Conservation (phyloP, 768 basidiomycete species). For the Leccinum variicolor region DNA sequence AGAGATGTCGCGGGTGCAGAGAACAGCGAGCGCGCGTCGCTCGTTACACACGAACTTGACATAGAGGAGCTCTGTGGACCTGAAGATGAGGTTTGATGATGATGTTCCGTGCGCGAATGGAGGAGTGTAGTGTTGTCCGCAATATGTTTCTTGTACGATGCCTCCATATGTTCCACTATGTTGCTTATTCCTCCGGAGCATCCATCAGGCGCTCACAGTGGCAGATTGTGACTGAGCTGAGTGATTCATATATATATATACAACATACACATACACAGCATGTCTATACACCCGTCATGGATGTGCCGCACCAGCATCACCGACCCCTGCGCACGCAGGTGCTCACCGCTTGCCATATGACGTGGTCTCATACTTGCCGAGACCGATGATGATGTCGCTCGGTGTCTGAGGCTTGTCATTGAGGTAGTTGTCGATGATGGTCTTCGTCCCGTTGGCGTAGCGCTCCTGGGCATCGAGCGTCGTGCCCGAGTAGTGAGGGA, state of each 20-base stretch:
- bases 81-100: constrained; percentile 30
- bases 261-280: neutral
- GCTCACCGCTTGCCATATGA: constrained; percentile 35
- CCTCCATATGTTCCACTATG: too few species aligned
- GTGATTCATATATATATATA: neutral
- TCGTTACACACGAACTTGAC: constrained; percentile 38
- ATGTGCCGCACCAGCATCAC: neutral
- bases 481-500: constrained; percentile 84
- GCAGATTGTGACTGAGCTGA: too few species aligned
- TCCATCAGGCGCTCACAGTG: too few species aligned
- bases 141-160: too few species aligned
- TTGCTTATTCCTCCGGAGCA: too few species aligned
- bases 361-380: constrained; percentile 52
- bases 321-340: neutral
- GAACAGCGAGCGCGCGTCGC: constrained; percentile 19
- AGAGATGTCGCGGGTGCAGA: constrained; percentile 33
- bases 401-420: constrained; percentile 63
- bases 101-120: neutral
- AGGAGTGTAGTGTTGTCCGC: neutral
- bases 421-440: constrained; percentile 72
- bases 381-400: constrained; percentile 76
- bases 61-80: constrained; percentile 47
- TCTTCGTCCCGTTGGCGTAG: constrained; percentile 71
- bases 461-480: constrained; percentile 87
- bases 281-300: neutral